Evolutionary conservation across 1,284 basidiomycete species (phyloP).

Genomic region (Tilletia setariae): DNA sequence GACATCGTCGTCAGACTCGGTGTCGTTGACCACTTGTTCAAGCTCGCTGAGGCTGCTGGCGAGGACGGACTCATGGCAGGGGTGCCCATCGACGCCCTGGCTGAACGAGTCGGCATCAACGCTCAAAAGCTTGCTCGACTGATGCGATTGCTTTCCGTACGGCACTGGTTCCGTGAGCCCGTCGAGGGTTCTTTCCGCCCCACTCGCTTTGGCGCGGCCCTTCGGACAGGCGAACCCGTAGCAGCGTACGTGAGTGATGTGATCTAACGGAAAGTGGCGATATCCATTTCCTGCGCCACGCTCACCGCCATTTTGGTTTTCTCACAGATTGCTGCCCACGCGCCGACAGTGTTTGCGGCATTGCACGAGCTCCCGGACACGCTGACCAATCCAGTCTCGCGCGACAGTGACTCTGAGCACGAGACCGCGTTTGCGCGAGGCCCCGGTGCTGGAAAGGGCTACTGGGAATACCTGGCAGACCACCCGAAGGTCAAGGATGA

Average conservation of each 20-base stretch:
- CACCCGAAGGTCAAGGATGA: not conserved
- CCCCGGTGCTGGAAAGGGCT: not conserved
- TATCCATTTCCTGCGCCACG: no score
- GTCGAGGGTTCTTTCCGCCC: slow-evolving; percentile 6
- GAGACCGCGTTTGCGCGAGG: slow-evolving; percentile 10
- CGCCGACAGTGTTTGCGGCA: not conserved
- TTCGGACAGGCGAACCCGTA: not conserved
- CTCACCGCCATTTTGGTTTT: not conserved
- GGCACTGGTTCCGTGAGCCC: slow-evolving; percentile 14
- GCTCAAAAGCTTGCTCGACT: slow-evolving; percentile 5
- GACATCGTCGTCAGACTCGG: not conserved
- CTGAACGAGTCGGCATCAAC: not conserved
- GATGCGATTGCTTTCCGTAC: not conserved
- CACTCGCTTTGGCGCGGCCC: not conserved
- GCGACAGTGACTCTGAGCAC: slow-evolving; percentile 14
- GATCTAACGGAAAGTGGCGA: no score
- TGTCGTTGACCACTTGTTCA: not conserved
- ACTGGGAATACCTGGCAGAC: slow-evolving; percentile 4
- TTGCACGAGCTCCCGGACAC: slow-evolving; percentile 3
- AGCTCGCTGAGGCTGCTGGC: not conserved
- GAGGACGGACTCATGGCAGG: not conserved
- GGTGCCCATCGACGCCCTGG: not conserved
- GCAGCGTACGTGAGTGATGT: slow-evolving; percentile 5
- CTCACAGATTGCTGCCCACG: slow-evolving; percentile 5
- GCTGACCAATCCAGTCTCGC: not conserved